Base-by-base conservation (phyloP, 176 grass and related monocot species). In the Bolboschoenus planiculmis region DNA sequence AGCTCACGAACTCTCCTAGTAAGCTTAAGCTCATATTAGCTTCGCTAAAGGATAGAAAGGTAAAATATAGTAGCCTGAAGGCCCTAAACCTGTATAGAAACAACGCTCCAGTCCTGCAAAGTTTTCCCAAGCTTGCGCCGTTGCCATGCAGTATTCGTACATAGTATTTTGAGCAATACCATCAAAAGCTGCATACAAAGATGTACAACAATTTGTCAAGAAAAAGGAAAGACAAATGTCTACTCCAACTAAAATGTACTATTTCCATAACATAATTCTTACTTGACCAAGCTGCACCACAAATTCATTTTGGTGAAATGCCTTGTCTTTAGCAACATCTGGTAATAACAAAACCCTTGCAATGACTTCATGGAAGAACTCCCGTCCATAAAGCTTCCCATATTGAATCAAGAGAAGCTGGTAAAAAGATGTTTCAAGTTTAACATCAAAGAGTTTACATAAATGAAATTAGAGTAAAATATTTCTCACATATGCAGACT, bases 61-160 rank as follows among this genome's bases (percentile, higher is more conserved):
- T 73, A 73, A 47, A 27, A 29, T 73, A 73, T 47, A 29, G 5
- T 31, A 76, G 26, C 14, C 42, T 2, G 7, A 76, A 30, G 1
- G 42, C 37, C 14, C 1, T 67, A 80, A 64, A 98, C 95, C 88
- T 98, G 95, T 90, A 98, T 91, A 48, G 90, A 98, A 85, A 98
- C 90, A 65, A 91, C 84, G 87, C 95, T 93, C 95, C 95, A 98
- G 59, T 98, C 95, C 74, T 98, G 95, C 75, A 98, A 88, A 58
- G 89, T 93, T 85, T 98, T 98, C 56, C 95, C 95, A 88, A 98
- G 95, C 84, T 98, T 98, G 66, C 92, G 95, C 4, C 95, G 85
- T 85, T 98, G 95, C 95, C 95, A 98, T 90, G 95, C 88, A 88
- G 86, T 89, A 71, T 97, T 94, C 88, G 92, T 91, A 87, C 92